phyloP scores from a whole-genome alignment of 192 early-diverging fungal species.

The Coemansia sp. region DNA sequence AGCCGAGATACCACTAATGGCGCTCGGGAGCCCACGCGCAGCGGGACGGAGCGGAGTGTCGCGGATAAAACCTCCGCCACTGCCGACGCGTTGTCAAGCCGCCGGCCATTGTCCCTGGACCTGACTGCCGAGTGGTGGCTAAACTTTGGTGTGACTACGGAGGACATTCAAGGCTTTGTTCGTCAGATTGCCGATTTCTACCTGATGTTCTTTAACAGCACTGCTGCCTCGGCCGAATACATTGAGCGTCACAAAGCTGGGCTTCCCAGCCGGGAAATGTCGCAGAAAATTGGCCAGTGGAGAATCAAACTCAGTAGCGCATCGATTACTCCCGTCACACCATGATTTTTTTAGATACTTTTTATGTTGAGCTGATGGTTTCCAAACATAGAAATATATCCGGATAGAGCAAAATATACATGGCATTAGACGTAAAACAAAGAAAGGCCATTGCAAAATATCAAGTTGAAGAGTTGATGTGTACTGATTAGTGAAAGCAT shows the following conservation, averaged over 20 bases:
- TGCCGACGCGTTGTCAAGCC: background rate
- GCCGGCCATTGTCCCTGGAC: constrained; percentile 13
- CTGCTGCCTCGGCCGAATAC: constrained; percentile 23
- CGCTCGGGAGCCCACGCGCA: too few relatives aligned
- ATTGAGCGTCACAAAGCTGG: constrained; percentile 31
- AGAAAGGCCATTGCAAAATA: background rate
- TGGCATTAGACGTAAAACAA: background rate
- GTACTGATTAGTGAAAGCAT: too few relatives aligned
- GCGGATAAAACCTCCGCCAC: too few relatives aligned
- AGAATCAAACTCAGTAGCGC: constrained; percentile 24
- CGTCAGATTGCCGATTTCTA: constrained; percentile 52
- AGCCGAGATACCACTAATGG: background rate
- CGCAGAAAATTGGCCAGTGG: constrained; percentile 41
- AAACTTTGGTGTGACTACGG: constrained; percentile 26
- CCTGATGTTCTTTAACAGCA: constrained; percentile 38
- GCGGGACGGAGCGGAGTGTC: too few relatives aligned
- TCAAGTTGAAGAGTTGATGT: background rate
- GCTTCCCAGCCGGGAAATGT: constrained; percentile 36
- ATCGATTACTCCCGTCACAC: constrained; percentile 10
- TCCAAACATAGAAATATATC: background rate
- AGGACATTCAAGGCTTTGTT: constrained; percentile 43
- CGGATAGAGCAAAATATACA: background rate
- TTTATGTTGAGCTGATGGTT: background rate
- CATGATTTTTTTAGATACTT: background rate
- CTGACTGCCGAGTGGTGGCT: constrained; percentile 38